These are phyloP conservation scores for Aechmea fasciata DNA, from an alignment of 176 grass and related monocot genomes.

Conservation along the genomic window DNA sequence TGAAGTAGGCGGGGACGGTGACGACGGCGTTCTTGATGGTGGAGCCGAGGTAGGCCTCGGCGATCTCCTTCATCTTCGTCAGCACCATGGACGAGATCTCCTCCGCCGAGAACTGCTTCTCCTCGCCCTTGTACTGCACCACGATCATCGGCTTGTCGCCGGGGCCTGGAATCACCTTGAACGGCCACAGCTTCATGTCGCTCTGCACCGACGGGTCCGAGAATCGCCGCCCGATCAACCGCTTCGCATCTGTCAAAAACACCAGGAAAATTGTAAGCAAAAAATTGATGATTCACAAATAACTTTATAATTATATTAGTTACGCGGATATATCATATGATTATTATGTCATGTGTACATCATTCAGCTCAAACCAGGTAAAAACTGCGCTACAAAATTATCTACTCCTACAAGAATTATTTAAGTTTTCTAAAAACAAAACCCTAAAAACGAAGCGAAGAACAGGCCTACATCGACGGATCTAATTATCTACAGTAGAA, in stretches of 20 bases:
- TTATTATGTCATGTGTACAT: too few species aligned
- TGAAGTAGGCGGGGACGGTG: slow-evolving; percentile 82
- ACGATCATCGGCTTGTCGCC: slow-evolving; percentile 87
- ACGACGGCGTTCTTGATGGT: slow-evolving; percentile 85
- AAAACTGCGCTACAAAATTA: too few species aligned
- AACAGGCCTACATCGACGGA: not conserved
- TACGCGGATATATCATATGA: too few species aligned
- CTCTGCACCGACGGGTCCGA: slow-evolving; percentile 59
- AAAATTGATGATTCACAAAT: too few species aligned
- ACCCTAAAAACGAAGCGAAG: not conserved
- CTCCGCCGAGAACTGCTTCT: slow-evolving; percentile 74
- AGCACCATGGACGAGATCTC: slow-evolving; percentile 97
- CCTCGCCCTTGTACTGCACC: slow-evolving; percentile 81
- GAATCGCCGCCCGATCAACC: slow-evolving; percentile 69
- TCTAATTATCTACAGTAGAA: too few species aligned
- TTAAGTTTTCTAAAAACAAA: not conserved
- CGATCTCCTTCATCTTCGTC: slow-evolving; percentile 82
- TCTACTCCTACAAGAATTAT: too few species aligned
- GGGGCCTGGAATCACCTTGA: slow-evolving; percentile 69
- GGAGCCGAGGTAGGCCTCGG: slow-evolving; percentile 69
- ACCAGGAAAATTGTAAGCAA: not conserved
- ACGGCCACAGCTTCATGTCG: slow-evolving; percentile 88
- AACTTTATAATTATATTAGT: too few species aligned
- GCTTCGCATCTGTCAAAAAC: slow-evolving; percentile 53
- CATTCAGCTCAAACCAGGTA: too few species aligned